Evolutionary conservation across 169 alveolate species (phyloP).

Genomic region (Eimeria necatrix): DNA sequence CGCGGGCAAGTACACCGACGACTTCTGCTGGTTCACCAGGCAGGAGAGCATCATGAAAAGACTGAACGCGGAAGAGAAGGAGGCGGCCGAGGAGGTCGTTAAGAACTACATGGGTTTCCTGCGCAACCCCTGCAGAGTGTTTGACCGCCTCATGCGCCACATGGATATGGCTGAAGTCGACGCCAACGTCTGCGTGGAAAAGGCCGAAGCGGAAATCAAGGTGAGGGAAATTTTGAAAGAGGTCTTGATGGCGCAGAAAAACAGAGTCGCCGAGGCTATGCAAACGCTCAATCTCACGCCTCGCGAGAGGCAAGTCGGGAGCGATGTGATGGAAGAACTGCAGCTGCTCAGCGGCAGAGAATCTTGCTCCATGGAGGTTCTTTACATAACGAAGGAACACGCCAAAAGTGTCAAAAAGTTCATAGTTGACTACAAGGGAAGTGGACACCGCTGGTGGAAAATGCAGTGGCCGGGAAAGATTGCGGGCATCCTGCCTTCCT

Average conservation of each 20-base stretch:
- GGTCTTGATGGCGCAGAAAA: neutral
- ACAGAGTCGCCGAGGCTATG: neutral
- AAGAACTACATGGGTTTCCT: neutral
- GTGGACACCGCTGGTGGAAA: slow-evolving; percentile 1
- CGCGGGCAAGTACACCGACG: neutral
- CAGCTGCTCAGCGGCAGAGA: neutral
- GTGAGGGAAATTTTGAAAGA: slow-evolving; percentile 6
- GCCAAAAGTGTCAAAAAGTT: neutral
- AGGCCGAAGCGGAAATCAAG: neutral
- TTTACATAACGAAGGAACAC: neutral
- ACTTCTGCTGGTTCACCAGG: neutral
- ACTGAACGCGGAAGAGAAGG: neutral
- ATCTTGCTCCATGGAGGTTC: neutral
- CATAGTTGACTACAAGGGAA: neutral
- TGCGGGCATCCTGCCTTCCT: neutral
- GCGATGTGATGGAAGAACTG: neutral
- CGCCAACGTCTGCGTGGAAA: neutral
- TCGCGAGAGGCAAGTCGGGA: too few relatives aligned
- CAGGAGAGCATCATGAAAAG: neutral
- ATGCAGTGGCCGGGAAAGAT: slow-evolving; percentile 32
- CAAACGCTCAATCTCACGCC: neutral
- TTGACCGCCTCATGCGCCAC: neutral
- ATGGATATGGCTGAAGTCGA: neutral
- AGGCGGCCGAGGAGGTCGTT: neutral
- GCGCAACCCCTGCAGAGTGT: neutral